phyloP scores from a whole-genome alignment of 345 rosid genomes.

The Salix udensis region DNA sequence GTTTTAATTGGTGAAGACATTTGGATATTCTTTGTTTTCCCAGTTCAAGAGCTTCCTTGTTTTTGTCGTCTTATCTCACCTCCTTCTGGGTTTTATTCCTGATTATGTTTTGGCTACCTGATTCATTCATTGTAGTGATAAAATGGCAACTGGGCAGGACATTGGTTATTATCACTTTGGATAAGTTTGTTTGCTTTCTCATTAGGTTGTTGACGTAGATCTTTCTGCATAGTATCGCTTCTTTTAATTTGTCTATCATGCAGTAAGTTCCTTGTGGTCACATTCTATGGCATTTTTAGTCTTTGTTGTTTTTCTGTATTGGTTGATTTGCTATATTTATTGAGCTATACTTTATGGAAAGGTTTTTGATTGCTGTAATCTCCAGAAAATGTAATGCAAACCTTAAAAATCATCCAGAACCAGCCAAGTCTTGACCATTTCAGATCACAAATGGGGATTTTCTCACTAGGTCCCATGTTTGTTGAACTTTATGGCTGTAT shows the following conservation, averaged over 20 bases:
- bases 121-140: not conserved
- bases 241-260: not conserved
- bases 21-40: not conserved
- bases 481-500: not conserved
- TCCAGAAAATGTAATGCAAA: not conserved
- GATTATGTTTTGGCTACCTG: not conserved
- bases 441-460: not conserved
- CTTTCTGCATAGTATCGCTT: not conserved
- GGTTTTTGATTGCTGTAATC: not conserved
- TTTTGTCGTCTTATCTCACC: not conserved
- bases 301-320: not conserved
- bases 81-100: not conserved
- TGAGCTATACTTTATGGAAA: not conserved
- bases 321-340: not conserved
- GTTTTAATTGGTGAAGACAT: not conserved
- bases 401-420: not conserved
- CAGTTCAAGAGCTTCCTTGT: not conserved
- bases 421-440: not conserved
- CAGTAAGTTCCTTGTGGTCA: not conserved
- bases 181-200: not conserved
- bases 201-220: not conserved
- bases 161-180: not conserved
- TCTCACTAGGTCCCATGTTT: not conserved
- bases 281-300: not conserved
- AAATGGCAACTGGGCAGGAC: not conserved